A percentile compares a stretch with the other conserved stretches of the same genome.
phyloP scores from a whole-genome alignment of 2,329 filamentous ascomycete genomes.

The Coniosporium tulheliwenetii region DNA sequence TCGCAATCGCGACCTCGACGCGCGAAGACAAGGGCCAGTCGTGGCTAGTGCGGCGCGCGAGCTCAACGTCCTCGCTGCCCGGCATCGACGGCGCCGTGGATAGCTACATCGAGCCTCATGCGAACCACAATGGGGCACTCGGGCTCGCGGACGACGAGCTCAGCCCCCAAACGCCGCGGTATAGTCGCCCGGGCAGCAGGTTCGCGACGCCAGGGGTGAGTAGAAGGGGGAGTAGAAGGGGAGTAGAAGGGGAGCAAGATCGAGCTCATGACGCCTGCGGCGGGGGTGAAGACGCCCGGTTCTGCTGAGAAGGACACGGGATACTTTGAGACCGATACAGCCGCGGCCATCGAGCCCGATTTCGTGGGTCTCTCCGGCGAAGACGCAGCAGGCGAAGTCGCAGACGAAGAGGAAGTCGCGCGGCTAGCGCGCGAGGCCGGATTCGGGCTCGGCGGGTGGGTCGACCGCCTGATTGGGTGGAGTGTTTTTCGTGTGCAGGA shows the following conservation, averaged over 20 bases:
- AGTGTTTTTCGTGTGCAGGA: slow-evolving; percentile 38
- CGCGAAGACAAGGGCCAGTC: slow-evolving; percentile 47
- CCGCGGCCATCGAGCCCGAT: slow-evolving; percentile 24
- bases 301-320: slow-evolving; percentile 5
- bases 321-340: slow-evolving; percentile 14
- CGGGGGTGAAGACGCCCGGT: slow-evolving; percentile 7
- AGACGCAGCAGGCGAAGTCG: slow-evolving; percentile 23
- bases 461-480: slow-evolving; percentile 43
- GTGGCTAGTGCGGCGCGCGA: slow-evolving; percentile 41
- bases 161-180: slow-evolving; percentile 3
- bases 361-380: slow-evolving; percentile 28
- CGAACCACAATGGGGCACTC: not conserved
- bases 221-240: slow-evolving; percentile 21
- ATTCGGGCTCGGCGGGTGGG: slow-evolving; percentile 39
- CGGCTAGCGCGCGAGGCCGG: slow-evolving; percentile 33
- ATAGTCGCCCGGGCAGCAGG: slow-evolving; percentile 13
- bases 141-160: slow-evolving; percentile 15
- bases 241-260: slow-evolving; percentile 20
- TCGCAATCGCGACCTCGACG: slow-evolving; percentile 39
- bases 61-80: slow-evolving; percentile 34
- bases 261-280: slow-evolving; percentile 19
- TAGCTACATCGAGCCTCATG: slow-evolving; percentile 1
- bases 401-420: slow-evolving; percentile 37
- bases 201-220: slow-evolving; percentile 20
- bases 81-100: slow-evolving; percentile 18